Evolutionary conservation across 1,139 yeast genomes (phyloP), one percentile per base, ranked within the genome.

Genomic region (Eremothecium cymbalariae): DNA sequence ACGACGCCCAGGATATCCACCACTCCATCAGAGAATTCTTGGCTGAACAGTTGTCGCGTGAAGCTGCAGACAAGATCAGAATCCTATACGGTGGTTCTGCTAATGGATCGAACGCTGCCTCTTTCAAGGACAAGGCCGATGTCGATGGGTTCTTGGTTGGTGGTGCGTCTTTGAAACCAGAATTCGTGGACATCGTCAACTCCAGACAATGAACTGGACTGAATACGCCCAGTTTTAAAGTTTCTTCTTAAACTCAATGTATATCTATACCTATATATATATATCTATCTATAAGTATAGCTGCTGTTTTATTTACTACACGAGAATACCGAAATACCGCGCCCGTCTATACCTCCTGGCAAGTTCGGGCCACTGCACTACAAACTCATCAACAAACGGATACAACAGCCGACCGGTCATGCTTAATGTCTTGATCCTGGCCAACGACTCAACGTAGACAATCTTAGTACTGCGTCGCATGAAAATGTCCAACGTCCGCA

Each of bases 61-160:
- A 76, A 45, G 81, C 72, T 61, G 94, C 97, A 53, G 79, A 73
- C 46, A 62, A 67, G 45, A 74, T 74, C 50, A 82, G 95, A 74
- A 90, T 90, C 75, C 72, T 93, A 63, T 90, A 90, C 74, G 99
- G 99, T 66, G 99, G 99, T 59, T 82, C 95, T 48, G 99, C 90
- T 60, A 90, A 85, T 65, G 98, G 95, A 63, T 77, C 79, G 73
- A 90, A 90, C 65, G 94, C 95, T 48, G 63, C 70, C 40, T 77
- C 90, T 48, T 88, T 93, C 75, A 84, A 80, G 70, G 93, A 79
- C 68, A 86, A 86, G 76, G 67, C 68, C 25, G 95, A 90, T 60
- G 93, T 90, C 49, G 99, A 90, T 60, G 99, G 99, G 38, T 90
- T 88, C 90, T 77, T 90, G 59, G 98, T 90, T 55, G 99, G 99